A percentile compares a stretch with the other conserved stretches of the same genome.
These are phyloP conservation scores for Uronychia binucleata DNA, from an alignment of 73 alveolate genomes.

Conservation along the genomic window DNA sequence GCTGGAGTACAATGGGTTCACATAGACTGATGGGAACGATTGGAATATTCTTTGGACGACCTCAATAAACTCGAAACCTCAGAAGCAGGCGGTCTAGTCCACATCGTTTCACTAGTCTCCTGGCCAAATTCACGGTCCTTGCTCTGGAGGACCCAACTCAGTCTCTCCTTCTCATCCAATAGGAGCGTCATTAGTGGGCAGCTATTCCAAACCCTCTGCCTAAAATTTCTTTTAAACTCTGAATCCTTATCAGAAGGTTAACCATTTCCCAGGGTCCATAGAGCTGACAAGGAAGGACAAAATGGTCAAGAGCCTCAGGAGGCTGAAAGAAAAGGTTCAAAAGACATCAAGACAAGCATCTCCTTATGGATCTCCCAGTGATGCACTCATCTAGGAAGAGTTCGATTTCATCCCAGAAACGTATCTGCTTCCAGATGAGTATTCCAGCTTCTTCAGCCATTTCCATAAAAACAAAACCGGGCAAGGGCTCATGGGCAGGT, in stretches of 20 bases:
- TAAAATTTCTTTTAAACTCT: slow-evolving; percentile 31
- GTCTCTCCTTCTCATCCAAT: too few species aligned
- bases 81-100: slow-evolving; percentile 68
- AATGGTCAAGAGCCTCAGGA: slow-evolving; percentile 92
- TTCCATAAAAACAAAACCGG: too few species aligned
- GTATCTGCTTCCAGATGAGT: slow-evolving; percentile 84
- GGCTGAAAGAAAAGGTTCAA: slow-evolving; percentile 75
- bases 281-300: slow-evolving; percentile 95
- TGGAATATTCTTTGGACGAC: slow-evolving; percentile 56
- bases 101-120: too few species aligned
- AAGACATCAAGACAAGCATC: slow-evolving; percentile 63
- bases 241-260: slow-evolving; percentile 43
- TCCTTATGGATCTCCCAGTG: too few species aligned
- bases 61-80: slow-evolving; percentile 53
- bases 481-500: too few species aligned
- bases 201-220: slow-evolving; percentile 3
- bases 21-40: slow-evolving; percentile 25
- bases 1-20: slow-evolving; percentile 63
- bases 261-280: slow-evolving; percentile 53
- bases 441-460: slow-evolving; percentile 7
- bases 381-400: slow-evolving; percentile 55
- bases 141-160: too few species aligned
- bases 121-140: too few species aligned
- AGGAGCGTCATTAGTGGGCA: too few species aligned
- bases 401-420: slow-evolving; percentile 88